A percentile compares a stretch with the other conserved stretches of the same genome.
Evolutionary conservation across 177 flowering plant genomes (phyloP).

Genomic region (Telopea speciosissima): DNA sequence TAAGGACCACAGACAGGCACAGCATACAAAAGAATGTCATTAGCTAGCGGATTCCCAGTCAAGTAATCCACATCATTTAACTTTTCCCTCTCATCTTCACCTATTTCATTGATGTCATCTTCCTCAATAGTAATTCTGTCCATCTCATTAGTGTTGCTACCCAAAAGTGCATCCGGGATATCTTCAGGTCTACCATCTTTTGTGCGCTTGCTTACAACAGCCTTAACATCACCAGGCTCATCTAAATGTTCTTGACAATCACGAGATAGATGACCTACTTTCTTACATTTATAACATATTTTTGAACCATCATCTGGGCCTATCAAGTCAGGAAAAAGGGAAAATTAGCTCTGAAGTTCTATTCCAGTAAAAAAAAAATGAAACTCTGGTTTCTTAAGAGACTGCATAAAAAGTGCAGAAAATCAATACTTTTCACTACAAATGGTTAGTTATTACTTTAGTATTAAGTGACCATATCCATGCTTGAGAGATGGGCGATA

Average conservation of each 20-base stretch:
- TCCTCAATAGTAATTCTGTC: slow-evolving; percentile 74
- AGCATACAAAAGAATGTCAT: slow-evolving; percentile 77
- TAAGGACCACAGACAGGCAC: slow-evolving; percentile 96
- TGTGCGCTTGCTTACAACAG: slow-evolving; percentile 13
- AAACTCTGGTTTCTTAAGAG: background rate
- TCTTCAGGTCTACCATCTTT: slow-evolving; percentile 24
- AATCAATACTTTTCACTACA: background rate
- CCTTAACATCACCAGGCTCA: slow-evolving; percentile 13
- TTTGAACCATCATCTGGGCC: slow-evolving; percentile 56
- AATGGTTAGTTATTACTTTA: background rate
- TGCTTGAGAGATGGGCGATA: too few species aligned
- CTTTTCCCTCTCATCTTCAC: slow-evolving; percentile 83
- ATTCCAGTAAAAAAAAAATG: background rate
- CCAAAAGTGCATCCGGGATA: slow-evolving; percentile 12
- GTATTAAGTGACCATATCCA: too few species aligned
- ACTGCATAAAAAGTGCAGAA: background rate
- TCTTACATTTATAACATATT: slow-evolving; percentile 90
- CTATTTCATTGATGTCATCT: slow-evolving; percentile 88
- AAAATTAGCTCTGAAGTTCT: background rate
- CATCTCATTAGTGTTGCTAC: slow-evolving; percentile 24
- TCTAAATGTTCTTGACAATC: slow-evolving; percentile 72
- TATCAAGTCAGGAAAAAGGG: slow-evolving; percentile 11
- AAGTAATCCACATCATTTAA: slow-evolving; percentile 82
- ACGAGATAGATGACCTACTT: slow-evolving; percentile 72
- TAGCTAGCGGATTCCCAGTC: slow-evolving; percentile 82